phyloP scores from a whole-genome alignment of 139 green algal species.

The Edaphochlamys debaryana region DNA sequence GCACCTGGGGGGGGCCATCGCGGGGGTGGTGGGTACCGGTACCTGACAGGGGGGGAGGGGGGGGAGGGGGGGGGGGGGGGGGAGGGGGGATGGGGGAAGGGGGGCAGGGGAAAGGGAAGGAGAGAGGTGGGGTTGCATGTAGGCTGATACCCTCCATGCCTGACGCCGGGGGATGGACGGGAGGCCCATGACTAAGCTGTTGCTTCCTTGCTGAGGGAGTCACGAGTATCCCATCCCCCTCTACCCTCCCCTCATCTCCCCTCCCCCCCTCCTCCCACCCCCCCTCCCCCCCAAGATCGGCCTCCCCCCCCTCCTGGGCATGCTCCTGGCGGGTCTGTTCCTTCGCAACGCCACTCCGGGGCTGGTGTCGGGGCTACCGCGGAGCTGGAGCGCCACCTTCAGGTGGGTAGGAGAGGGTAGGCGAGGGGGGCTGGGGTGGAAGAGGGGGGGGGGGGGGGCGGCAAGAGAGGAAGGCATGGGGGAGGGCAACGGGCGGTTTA shows the following conservation, averaged over 20 bases:
- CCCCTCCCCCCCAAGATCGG: background rate
- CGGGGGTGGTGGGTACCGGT: background rate
- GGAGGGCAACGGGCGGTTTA: too few relatives aligned
- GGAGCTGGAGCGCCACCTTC: slow-evolving; percentile 36
- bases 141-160: too few relatives aligned
- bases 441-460: too few relatives aligned
- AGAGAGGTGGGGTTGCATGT: too few relatives aligned
- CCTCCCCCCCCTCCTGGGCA: slow-evolving; percentile 26
- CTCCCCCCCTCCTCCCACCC: background rate
- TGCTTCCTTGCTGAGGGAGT: too few relatives aligned
- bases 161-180: too few relatives aligned
- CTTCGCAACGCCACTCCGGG: slow-evolving; percentile 32
- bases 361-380: slow-evolving; percentile 27
- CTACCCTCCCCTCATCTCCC: background rate
- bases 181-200: too few relatives aligned
- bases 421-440: too few relatives aligned
- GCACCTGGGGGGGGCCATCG: background rate
- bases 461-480: too few relatives aligned
- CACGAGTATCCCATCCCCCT: too few relatives aligned
- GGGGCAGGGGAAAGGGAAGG: too few relatives aligned
- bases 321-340: slow-evolving; percentile 26
- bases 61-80: background rate
- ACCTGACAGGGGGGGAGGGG: background rate
- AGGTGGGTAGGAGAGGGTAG: background rate
- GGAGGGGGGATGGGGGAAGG: background rate